phyloP scores from a whole-genome alignment of 2,329 filamentous ascomycete species.

The Penicillium sp. region DNA sequence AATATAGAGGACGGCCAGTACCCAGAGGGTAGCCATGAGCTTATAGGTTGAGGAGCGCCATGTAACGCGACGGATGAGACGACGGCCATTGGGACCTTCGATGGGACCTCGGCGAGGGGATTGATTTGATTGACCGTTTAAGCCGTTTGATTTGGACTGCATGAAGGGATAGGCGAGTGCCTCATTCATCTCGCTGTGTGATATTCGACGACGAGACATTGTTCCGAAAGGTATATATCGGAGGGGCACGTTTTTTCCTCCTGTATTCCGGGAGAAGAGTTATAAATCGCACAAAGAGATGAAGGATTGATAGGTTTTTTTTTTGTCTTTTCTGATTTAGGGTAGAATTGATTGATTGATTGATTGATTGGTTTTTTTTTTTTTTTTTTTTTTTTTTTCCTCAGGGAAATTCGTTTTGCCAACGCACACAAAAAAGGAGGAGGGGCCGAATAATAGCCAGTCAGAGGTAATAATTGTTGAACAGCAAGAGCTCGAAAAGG shows the following conservation, averaged over 20 bases:
- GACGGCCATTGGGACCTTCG: slow-evolving; percentile 41
- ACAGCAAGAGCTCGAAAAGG: slow-evolving; percentile 18
- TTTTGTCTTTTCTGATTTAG: neutral
- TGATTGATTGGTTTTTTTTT: too few relatives aligned
- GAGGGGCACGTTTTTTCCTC: neutral
- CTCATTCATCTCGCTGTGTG: slow-evolving; percentile 39
- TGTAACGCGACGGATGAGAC: slow-evolving; percentile 41
- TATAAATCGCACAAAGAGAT: neutral
- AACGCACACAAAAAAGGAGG: slow-evolving; percentile 15
- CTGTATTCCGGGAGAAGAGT: slow-evolving; percentile 3
- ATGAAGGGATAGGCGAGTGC: slow-evolving; percentile 36
- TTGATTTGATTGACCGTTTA: slow-evolving; percentile 13
- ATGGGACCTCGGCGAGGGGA: slow-evolving; percentile 37
- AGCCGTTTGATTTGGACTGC: slow-evolving; percentile 18
- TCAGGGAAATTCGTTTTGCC: neutral
- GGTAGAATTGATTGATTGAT: neutral
- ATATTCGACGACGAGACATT: slow-evolving; percentile 39
- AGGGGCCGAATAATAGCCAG: slow-evolving; percentile 18
- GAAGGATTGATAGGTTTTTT: neutral
- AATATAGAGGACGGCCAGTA: slow-evolving; percentile 40
- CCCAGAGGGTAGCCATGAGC: slow-evolving; percentile 41
- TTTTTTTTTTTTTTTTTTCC: slow-evolving; percentile 10
- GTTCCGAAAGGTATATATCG: slow-evolving; percentile 5
- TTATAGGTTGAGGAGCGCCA: slow-evolving; percentile 46
- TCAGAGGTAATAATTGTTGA: slow-evolving; percentile 9